Base-by-base conservation (phyloP, 306 rosid genomes). In the Rosa lucieae region DNA sequence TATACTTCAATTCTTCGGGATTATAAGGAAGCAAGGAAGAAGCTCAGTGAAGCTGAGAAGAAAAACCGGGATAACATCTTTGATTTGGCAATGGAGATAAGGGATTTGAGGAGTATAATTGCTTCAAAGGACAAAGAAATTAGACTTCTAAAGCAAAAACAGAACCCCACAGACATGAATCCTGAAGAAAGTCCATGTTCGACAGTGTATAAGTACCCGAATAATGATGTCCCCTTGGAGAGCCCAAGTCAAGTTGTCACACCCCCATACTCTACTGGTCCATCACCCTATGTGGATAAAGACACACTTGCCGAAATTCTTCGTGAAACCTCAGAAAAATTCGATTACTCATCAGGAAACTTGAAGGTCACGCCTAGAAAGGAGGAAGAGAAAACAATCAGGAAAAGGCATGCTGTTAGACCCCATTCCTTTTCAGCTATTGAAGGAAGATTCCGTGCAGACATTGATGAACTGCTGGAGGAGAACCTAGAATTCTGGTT, bases 401-500 rank as follows among this genome's bases (percentile, higher is more conserved):
- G 40, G 86, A 55, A 61, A 71, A 78, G 12, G 65, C 72, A 67
- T 15, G 73, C 37, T 56, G 72, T 58, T 1, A 81, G 63, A 61
- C 71, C 72, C 11, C 80, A 67, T 75, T 32, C 82, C 66, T 80
- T 85, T 80, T 86, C 93, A 65, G 74, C 78, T n/a, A 53, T 80
- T 46, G 91, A 89, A 82, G 93, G 83, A 81, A 91, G 83, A 81
- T 82, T 88, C 40, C 96, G 96, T 1, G 78, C 90, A 0, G 76
- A 88, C 61, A 90, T 96, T 6, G 94, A 96, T 62, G 84, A 75
- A 47, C 79, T 91, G 26, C 86, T 91, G 48, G 96, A 93, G 81
- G 92, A 82, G 83, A 93, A 93, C 83, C 85, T 96, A 10, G 97
- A 93, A 82, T 93, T 93, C 80, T 96, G 99, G 99, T 72, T 96